These are phyloP conservation scores for Plectranthus barbatus DNA, from an alignment of 257 asterid species.

Conservation along the genomic window DNA sequence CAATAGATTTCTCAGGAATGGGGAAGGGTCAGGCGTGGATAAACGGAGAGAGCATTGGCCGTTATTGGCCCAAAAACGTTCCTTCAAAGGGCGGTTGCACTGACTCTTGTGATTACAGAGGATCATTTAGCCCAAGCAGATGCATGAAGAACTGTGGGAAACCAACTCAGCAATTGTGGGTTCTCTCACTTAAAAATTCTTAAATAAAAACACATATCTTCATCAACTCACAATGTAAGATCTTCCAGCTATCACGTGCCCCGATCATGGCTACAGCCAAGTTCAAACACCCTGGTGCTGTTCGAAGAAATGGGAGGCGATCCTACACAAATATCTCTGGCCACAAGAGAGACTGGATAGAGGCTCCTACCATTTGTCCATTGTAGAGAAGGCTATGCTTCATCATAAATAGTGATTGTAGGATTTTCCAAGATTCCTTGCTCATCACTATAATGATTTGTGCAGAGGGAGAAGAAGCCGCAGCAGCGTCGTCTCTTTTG, in stretches of 20 bases:
- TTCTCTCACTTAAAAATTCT: not conserved
- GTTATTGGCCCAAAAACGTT: slow-evolving; percentile 60
- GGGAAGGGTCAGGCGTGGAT: slow-evolving; percentile 95
- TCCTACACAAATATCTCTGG: slow-evolving; percentile 65
- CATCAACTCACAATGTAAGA: slow-evolving; percentile 5
- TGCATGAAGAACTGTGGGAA: slow-evolving; percentile 70
- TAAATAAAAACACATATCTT: not conserved
- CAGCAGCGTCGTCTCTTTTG: no score
- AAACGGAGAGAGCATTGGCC: slow-evolving; percentile 83
- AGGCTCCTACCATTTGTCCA: slow-evolving; percentile 39
- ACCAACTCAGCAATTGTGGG: slow-evolving; percentile 77
- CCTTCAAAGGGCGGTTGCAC: slow-evolving; percentile 50
- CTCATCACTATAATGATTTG: not conserved
- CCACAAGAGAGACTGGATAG: slow-evolving; percentile 32
- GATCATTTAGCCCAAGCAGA: slow-evolving; percentile 43
- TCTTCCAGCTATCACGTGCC: slow-evolving; percentile 70
- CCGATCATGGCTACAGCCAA: slow-evolving; percentile 66
- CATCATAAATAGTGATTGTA: not conserved
- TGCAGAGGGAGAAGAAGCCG: slow-evolving; percentile 30
- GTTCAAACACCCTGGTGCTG: slow-evolving; percentile 49
- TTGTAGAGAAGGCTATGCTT: slow-evolving; percentile 42
- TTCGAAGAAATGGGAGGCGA: slow-evolving; percentile 84
- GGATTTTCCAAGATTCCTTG: not conserved
- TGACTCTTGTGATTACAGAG: slow-evolving; percentile 55
- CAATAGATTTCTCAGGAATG: slow-evolving; percentile 62